Percentiles rank a stretch among this genome's conserved stretches.
Evolutionary conservation across 2,329 filamentous ascomycete species (phyloP).

Genomic region (Annulohypoxylon truncatum): DNA sequence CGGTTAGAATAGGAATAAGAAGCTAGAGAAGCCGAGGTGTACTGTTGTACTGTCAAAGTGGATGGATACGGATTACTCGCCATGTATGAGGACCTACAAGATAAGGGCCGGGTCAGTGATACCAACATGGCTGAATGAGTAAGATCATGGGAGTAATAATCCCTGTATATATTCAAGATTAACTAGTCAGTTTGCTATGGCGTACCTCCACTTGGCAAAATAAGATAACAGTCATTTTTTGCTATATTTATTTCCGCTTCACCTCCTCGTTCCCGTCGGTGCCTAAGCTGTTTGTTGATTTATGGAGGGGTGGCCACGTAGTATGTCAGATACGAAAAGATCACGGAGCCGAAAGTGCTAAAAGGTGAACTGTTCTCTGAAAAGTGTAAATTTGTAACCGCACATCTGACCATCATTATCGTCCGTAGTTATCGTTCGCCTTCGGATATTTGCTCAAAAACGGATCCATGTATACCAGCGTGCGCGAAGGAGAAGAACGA

Average conservation of each 20-base stretch:
- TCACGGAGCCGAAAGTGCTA: neutral
- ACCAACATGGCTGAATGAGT: slow-evolving; percentile 12
- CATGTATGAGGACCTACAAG: slow-evolving; percentile 26
- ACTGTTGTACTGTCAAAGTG: slow-evolving; percentile 6
- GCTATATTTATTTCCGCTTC: neutral
- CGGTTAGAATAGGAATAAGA: slow-evolving; percentile 1
- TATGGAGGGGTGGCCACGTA: neutral
- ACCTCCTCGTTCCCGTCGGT: neutral
- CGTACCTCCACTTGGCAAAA: slow-evolving; percentile 16
- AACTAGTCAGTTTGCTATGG: slow-evolving; percentile 20
- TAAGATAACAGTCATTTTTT: slow-evolving; percentile 12
- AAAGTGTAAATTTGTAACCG: neutral
- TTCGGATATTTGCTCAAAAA: neutral
- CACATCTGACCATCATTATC: neutral
- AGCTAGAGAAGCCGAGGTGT: slow-evolving; percentile 5
- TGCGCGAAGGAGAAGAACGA: neutral
- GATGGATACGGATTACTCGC: slow-evolving; percentile 15
- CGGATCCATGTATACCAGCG: neutral
- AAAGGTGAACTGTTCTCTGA: neutral
- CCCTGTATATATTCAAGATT: slow-evolving; percentile 29
- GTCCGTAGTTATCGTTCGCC: neutral
- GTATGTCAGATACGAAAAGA: neutral
- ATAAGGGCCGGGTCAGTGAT: slow-evolving; percentile 10
- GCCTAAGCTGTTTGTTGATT: neutral
- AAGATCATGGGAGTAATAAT: slow-evolving; percentile 21